Evolutionary conservation across 495 filamentous ascomycete species (phyloP).

Genomic region (Neurospora sp.): DNA sequence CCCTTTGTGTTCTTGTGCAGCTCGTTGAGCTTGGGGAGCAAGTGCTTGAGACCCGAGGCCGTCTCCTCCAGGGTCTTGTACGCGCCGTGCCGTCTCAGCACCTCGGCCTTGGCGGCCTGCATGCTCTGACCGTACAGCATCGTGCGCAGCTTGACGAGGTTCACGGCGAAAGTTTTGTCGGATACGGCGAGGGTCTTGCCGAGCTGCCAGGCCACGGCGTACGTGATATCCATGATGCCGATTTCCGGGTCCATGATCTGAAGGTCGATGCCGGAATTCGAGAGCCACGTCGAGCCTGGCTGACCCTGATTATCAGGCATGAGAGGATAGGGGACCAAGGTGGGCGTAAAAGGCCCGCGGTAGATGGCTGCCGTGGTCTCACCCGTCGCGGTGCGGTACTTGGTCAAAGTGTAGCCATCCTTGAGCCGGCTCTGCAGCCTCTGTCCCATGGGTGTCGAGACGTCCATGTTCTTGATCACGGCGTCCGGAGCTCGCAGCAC

Average conservation of each 20-base stretch:
- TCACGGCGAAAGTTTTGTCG: conserved; percentile 18
- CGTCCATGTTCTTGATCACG: background rate
- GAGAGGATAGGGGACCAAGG: conserved; percentile 5
- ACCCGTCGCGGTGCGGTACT: conserved; percentile 28
- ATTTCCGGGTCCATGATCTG: conserved; percentile 37
- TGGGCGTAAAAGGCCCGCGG: conserved; percentile 33
- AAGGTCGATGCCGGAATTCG: conserved; percentile 22
- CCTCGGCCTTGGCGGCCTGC: no score
- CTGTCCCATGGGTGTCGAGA: background rate
- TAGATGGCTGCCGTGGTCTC: conserved; percentile 30
- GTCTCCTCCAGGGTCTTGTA: background rate
- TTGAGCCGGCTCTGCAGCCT: conserved; percentile 13
- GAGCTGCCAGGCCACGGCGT: conserved; percentile 37
- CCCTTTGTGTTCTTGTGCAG: no score
- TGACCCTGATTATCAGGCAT: conserved; percentile 3
- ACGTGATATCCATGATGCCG: conserved; percentile 40
- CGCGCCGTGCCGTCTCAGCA: background rate
- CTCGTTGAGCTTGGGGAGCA: no score
- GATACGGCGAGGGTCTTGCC: conserved; percentile 27
- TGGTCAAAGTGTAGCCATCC: conserved; percentile 31
- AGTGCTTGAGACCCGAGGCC: no score
- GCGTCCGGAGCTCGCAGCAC: background rate
- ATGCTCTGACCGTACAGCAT: background rate
- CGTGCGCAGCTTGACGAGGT: conserved; percentile 17
- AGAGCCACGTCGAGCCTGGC: conserved; percentile 5